Conservation (phyloP, 2,329 filamentous ascomycete genomes). For the Penicillium frequentans region DNA sequence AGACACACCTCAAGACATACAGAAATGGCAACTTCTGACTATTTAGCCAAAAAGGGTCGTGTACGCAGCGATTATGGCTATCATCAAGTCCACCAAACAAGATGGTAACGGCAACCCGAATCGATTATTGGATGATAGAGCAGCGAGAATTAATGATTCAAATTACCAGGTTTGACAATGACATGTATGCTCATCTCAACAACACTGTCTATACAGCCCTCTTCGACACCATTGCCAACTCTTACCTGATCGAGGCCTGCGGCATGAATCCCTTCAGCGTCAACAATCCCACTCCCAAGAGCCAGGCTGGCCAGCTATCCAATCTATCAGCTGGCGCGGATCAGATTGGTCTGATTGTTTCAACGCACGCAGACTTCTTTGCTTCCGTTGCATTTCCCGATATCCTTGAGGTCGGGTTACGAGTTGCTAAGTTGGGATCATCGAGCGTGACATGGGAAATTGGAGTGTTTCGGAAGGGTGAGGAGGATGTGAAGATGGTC, state of each 20-base stretch:
- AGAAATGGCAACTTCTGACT: conserved; percentile 29
- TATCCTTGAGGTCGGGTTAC: conserved; percentile 75
- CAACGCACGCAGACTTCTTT: conserved; percentile 84
- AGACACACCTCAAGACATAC: not conserved
- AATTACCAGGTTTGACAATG: conserved; percentile 71
- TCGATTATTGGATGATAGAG: not conserved
- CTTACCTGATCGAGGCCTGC: conserved; percentile 80
- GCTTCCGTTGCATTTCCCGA: conserved; percentile 78
- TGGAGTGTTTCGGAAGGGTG: conserved; percentile 75
- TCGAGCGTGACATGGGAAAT: conserved; percentile 90
- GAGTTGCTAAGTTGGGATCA: conserved; percentile 79
- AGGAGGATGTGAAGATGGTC: conserved; percentile 75
- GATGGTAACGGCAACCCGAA: conserved; percentile 62
- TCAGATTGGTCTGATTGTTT: conserved; percentile 81
- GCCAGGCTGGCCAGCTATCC: conserved; percentile 9
- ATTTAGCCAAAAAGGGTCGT: conserved; percentile 59
- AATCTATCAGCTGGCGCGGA: conserved; percentile 37
- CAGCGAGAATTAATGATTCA: not conserved
- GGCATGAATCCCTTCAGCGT: conserved; percentile 68
- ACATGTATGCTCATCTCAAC: conserved; percentile 94
- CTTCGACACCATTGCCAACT: conserved; percentile 88
- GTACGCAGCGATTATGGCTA: conserved; percentile 72
- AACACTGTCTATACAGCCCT: conserved; percentile 84
- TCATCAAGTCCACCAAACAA: conserved; percentile 76
- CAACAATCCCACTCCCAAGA: conserved; percentile 22